Conservation (phyloP, 2,329 filamentous ascomycete species). For the Zymoseptoria passerinii region DNA sequence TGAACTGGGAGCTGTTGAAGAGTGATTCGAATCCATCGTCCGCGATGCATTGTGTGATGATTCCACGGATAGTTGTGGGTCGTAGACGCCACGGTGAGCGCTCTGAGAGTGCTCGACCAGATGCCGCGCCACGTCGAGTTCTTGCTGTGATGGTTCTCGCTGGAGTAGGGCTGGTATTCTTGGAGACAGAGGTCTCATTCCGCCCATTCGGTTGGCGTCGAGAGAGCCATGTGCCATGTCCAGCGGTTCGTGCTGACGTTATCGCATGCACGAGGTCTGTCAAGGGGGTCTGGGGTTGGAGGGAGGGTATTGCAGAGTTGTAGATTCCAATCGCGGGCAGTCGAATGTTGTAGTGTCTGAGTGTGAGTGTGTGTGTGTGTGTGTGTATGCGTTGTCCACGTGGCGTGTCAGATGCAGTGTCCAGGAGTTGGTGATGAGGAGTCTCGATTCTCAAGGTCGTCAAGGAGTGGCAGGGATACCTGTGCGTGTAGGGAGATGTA, state of each 20-base stretch:
- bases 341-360: background rate
- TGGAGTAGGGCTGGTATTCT: slow-evolving; percentile 14
- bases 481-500: background rate
- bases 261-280: background rate
- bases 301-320: background rate
- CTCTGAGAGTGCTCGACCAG: slow-evolving; percentile 41
- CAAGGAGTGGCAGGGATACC: background rate
- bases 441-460: background rate
- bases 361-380: background rate
- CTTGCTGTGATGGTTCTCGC: slow-evolving; percentile 39
- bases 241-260: background rate
- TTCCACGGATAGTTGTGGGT: slow-evolving; percentile 5
- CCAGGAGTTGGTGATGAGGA: background rate
- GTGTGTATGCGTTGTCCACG: background rate
- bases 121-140: slow-evolving; percentile 43
- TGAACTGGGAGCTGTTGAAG: background rate
- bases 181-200: slow-evolving; percentile 11
- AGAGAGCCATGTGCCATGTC: background rate
- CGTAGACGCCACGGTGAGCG: slow-evolving; percentile 12
- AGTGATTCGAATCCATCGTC: slow-evolving; percentile 2
- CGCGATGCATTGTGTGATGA: background rate
- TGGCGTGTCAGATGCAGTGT: background rate
- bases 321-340: background rate
- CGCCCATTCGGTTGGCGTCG: background rate
- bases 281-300: background rate